These are phyloP conservation scores for Dujonia santamariae DNA, from an alignment of 1,139 yeast species.

Conservation along the genomic window DNA sequence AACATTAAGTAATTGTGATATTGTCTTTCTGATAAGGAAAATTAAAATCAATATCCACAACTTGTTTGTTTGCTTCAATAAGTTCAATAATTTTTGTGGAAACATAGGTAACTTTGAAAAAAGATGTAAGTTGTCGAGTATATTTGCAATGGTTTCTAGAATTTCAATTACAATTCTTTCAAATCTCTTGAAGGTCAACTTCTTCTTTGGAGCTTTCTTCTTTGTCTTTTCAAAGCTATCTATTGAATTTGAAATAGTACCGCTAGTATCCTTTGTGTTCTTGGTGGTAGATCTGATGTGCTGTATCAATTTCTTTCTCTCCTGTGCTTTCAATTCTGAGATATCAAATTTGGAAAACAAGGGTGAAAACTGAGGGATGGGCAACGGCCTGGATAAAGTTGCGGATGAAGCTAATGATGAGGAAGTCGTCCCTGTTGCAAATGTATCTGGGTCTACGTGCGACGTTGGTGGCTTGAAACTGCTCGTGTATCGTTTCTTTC, in stretches of 20 bases:
- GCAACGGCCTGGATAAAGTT: no score
- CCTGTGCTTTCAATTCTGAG: no score
- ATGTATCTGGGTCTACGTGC: neutral
- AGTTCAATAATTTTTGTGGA: constrained; percentile 28
- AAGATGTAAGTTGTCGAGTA: constrained; percentile 44
- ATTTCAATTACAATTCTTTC: constrained; percentile 30
- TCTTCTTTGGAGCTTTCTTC: constrained; percentile 6
- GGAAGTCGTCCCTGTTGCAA: no score
- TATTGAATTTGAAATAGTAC: no score
- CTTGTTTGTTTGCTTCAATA: constrained; percentile 44
- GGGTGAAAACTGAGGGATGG: constrained; percentile 22
- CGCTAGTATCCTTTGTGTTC: neutral
- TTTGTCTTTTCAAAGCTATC: no score
- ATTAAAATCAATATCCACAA: constrained; percentile 44
- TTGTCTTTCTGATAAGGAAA: constrained; percentile 41
- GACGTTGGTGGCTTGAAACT: neutral
- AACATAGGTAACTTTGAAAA: constrained; percentile 44
- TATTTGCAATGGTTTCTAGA: constrained; percentile 38
- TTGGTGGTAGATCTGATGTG: neutral
- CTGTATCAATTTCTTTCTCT: neutral
- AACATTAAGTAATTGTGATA: constrained; percentile 42
- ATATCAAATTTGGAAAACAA: constrained; percentile 21
- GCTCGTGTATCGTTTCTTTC: neutral
- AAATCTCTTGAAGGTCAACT: constrained; percentile 24
- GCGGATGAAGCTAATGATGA: no score